Percentiles rank a stretch among this genome's conserved stretches.
phyloP scores from a whole-genome alignment of 139 green algal species.

The Astrephomene gubernaculifera region DNA sequence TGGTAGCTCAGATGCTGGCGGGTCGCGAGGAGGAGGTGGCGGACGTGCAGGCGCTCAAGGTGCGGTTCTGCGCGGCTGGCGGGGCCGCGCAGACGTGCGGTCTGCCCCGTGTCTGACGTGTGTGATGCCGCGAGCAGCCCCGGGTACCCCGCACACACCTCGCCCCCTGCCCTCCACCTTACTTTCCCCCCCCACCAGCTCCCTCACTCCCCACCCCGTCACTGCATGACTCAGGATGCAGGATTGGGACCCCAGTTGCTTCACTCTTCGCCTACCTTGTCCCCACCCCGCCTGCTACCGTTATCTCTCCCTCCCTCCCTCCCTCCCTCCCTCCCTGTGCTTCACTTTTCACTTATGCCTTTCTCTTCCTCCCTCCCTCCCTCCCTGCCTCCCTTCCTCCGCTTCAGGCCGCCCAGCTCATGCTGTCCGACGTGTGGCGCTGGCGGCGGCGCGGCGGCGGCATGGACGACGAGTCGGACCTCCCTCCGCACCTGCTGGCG shows the following conservation, averaged over 20 bases:
- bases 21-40: slow-evolving; percentile 16
- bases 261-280: no score
- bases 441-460: slow-evolving; percentile 40
- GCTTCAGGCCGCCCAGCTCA: slow-evolving; percentile 6
- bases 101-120: background rate
- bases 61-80: background rate
- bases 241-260: background rate
- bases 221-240: no score
- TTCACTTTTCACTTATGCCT: background rate
- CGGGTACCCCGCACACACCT: no score
- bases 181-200: no score
- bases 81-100: background rate
- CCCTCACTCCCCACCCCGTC: no score
- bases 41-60: slow-evolving; percentile 42
- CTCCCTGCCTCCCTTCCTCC: background rate
- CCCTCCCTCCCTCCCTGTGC: background rate
- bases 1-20: slow-evolving; percentile 7
- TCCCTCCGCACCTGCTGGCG: slow-evolving; percentile 5
- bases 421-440: slow-evolving; percentile 34
- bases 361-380: background rate
- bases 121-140: background rate
- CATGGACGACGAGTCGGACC: slow-evolving; percentile 44
- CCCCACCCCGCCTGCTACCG: no score
- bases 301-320: background rate
- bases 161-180: no score